Evolutionary conservation across 2,329 filamentous ascomycete species (phyloP), one percentile per base, ranked within the genome.

Genomic region (Trichoderma afroharzianum): DNA sequence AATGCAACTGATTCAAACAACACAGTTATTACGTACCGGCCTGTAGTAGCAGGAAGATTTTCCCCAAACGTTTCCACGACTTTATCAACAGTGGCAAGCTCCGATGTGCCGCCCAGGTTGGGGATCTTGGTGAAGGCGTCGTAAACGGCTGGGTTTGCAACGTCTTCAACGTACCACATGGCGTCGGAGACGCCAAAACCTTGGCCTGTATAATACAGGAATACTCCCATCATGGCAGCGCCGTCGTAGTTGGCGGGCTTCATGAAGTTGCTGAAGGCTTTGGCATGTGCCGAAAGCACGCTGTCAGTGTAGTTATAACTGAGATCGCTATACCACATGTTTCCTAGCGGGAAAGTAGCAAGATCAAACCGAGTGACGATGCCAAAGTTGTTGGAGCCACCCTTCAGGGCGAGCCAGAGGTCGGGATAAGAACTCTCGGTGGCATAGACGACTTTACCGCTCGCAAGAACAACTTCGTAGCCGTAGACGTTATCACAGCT

Each of bases 341-440:
- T 62, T 2, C 36, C 72, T 24, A 63, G 7, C 0, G 69, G 47
- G 18, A 71, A 72, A 1, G 79, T 77, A 18, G 74, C 67, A 30
- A 79, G 58, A 30, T 76, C 75, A 43, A 78, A 75, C 63, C 72
- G 74, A 2, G 81, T 76, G 24, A 77, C 74, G 32, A 79, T 76
- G 50, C 81, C 82, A 64, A 83, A 83, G 73, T 85, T 85, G 36
- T 79, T 78, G 6, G 83, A 83, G 5, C 85, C 85, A 12, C 83
- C 84, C 33, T 82, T 81, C 0, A 86, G 78, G 3, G 84, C 84
- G 73, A 79, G 81, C 76, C 79, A 86, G 0, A 86, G 78, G 58
- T 85, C 83, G 0, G 77, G 26, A 59, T 84, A 76, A 2, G 76
- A 63, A 0, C 68, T 72, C 0, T 74, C 72, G 64, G 78, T 83